Conservation (phyloP, 2,329 filamentous ascomycete genomes). For the Ceratocystis variospora region DNA sequence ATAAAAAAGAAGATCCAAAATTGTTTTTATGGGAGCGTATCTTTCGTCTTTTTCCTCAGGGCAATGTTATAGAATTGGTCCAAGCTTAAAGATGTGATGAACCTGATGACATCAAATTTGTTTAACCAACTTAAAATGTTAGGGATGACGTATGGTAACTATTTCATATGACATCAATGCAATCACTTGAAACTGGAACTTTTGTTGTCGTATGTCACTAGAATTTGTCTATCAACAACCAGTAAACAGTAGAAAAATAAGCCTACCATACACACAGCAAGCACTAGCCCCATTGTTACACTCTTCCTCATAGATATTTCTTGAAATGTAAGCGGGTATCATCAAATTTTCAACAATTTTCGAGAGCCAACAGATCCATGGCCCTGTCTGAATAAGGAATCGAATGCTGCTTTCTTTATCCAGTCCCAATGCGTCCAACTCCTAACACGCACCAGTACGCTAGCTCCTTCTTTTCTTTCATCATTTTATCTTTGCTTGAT, state of each 20-base stretch:
- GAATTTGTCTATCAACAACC: too few species aligned
- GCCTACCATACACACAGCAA: too few species aligned
- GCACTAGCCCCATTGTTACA: too few species aligned
- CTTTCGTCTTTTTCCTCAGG: constrained; percentile 10
- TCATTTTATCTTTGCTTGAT: constrained; percentile 41
- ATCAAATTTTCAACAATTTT: constrained; percentile 7
- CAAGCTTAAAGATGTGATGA: constrained; percentile 4
- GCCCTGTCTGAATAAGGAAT: neutral
- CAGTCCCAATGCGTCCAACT: constrained; percentile 59
- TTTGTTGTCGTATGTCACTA: neutral
- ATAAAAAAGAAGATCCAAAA: constrained; percentile 13
- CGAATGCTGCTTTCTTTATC: constrained; percentile 23
- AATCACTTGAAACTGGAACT: constrained; percentile 17
- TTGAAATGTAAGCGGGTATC: neutral
- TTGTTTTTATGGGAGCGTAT: constrained; percentile 12
- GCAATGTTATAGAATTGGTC: constrained; percentile 11
- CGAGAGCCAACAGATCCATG: neutral
- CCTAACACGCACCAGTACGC: constrained; percentile 94
- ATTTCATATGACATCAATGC: constrained; percentile 18
- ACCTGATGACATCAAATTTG: constrained; percentile 8
- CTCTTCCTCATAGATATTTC: constrained; percentile 1
- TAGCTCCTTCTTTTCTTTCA: constrained; percentile 68
- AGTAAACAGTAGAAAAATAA: too few species aligned
- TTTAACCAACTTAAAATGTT: constrained; percentile 6
- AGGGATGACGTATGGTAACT: constrained; percentile 19